Evolutionary conservation across 352 stramenopile genomes (phyloP).

Genomic region (Globisporangium parvum): DNA sequence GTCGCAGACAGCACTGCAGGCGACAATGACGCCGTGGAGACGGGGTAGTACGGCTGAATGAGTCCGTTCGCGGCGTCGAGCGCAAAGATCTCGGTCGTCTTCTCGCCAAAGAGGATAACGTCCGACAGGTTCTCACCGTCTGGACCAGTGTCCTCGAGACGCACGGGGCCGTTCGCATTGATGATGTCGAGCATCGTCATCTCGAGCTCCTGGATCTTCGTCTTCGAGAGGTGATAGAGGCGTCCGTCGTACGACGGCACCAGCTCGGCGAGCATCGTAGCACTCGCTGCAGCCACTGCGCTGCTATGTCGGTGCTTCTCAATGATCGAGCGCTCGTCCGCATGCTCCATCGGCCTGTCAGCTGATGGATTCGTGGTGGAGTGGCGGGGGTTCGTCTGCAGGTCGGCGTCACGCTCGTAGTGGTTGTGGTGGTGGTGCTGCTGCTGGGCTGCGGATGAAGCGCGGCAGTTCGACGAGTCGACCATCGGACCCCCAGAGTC

Average conservation of each 20-base stretch:
- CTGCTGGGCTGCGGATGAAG: slow-evolving; percentile 6
- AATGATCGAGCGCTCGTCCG: slow-evolving; percentile 24
- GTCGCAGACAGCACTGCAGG: slow-evolving; percentile 17
- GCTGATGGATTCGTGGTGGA: background rate
- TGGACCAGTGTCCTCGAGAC: slow-evolving; percentile 27
- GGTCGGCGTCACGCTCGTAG: background rate
- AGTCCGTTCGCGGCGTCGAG: slow-evolving; percentile 59
- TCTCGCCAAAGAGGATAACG: slow-evolving; percentile 74
- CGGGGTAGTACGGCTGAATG: slow-evolving; percentile 37
- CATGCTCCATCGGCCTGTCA: background rate
- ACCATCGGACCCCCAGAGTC: slow-evolving; percentile 82
- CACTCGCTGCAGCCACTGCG: slow-evolving; percentile 23
- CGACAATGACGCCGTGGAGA: slow-evolving; percentile 16
- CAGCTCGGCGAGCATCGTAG: slow-evolving; percentile 45
- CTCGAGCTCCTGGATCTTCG: slow-evolving; percentile 55
- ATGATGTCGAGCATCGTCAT: slow-evolving; percentile 79
- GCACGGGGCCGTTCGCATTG: slow-evolving; percentile 63
- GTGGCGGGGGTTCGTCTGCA: background rate
- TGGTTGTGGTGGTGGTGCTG: slow-evolving; percentile 7
- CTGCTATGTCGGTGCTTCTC: slow-evolving; percentile 17
- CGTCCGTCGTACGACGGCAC: slow-evolving; percentile 73
- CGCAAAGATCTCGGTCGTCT: slow-evolving; percentile 63
- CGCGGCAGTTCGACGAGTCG: slow-evolving; percentile 44
- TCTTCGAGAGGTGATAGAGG: slow-evolving; percentile 67
- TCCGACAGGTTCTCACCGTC: slow-evolving; percentile 29